Evolutionary conservation across 352 stramenopile genomes (phyloP), one percentile per base, ranked within the genome.

Genomic region (Elongisporangium prolatum): DNA sequence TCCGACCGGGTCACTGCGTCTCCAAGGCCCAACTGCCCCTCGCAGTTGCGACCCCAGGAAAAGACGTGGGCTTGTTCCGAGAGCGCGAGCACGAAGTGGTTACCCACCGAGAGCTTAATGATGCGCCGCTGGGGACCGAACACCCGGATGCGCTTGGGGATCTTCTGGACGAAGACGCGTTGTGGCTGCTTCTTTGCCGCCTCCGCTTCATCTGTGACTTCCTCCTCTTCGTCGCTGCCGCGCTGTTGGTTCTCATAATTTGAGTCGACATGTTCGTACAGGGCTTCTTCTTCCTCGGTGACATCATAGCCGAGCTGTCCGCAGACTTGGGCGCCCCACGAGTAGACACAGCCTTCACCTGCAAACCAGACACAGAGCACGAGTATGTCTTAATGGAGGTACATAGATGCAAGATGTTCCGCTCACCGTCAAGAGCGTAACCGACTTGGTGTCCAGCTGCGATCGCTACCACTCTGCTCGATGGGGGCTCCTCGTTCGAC

Each of bases 1-100:
- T 25, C 60, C 10, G 54, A 49, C 2, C 59, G 9, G 38, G 72
- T 20, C 2, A 4, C 9, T 0, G 6, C 24, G 2, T 65, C 22
- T 0, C 76, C 80, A 24, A 74, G 72, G 2, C 81, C 81, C 37
- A 93, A 74, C 54, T 93, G 84, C 1, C 81, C 82, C 37, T 82
- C 75, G 48, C 54, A 69, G 5, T 74, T 74, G 24, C 71, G 65
- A 25, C 84, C 84, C 84, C 84, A 93, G 13, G 74, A 72, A 57
- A 80, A 91, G 7, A 79, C 64, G 17, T 57, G 47, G 0, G 80
- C 82, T 14, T 21, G 54, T 6, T 47, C 56, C 8, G 77, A 77
- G 7, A 81, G 59, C 14, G 76, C 80, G 18, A 89, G 50, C 0
- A 64, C 73, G 55, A 90, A 93, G 59, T 91, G 81, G 53, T 86